A percentile compares a stretch with the other conserved stretches of the same genome.
Conservation (phyloP, 306 rosid genomes). For the Gastrolobium bilobum region DNA sequence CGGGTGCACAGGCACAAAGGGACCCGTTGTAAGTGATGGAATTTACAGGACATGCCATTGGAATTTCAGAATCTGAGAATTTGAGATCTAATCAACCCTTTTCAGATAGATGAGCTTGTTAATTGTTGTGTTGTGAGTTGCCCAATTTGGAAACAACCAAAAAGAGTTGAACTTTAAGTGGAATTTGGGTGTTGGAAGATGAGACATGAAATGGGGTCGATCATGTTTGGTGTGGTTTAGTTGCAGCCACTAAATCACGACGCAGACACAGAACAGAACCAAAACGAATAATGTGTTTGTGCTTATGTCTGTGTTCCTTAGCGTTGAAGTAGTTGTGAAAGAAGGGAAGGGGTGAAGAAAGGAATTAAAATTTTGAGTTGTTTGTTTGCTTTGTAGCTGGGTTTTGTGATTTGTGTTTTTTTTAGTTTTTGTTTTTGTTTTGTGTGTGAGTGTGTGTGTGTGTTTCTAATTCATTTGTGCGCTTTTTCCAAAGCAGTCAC, state of each 20-base stretch:
- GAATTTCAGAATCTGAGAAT: background rate
- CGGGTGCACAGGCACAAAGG: slow-evolving; percentile 84
- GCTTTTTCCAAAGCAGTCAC: background rate
- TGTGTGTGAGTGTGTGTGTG: no score
- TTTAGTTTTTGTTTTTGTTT: background rate
- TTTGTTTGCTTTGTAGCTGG: slow-evolving; percentile 31
- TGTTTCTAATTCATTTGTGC: background rate
- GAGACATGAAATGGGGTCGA: slow-evolving; percentile 31
- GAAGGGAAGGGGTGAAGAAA: slow-evolving; percentile 32
- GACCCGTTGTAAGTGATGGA: slow-evolving; percentile 72
- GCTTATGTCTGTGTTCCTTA: slow-evolving; percentile 34
- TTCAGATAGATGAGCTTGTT: background rate
- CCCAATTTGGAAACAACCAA: background rate
- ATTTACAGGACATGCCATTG: slow-evolving; percentile 77
- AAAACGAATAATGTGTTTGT: slow-evolving; percentile 10
- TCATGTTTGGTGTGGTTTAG: slow-evolving; percentile 23
- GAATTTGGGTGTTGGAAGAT: background rate
- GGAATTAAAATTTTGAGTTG: slow-evolving; percentile 28
- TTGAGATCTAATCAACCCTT: slow-evolving; percentile 37
- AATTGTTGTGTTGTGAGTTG: background rate
- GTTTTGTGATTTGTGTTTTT: background rate
- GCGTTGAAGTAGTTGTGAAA: slow-evolving; percentile 26
- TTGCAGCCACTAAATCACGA: slow-evolving; percentile 14
- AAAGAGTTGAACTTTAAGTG: slow-evolving; percentile 28
- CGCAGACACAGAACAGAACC: slow-evolving; percentile 1